Evolutionary conservation across 805 yeast genomes (phyloP), one percentile per base, ranked within the genome.

Genomic region (Tetrapisispora iriomotensis): DNA sequence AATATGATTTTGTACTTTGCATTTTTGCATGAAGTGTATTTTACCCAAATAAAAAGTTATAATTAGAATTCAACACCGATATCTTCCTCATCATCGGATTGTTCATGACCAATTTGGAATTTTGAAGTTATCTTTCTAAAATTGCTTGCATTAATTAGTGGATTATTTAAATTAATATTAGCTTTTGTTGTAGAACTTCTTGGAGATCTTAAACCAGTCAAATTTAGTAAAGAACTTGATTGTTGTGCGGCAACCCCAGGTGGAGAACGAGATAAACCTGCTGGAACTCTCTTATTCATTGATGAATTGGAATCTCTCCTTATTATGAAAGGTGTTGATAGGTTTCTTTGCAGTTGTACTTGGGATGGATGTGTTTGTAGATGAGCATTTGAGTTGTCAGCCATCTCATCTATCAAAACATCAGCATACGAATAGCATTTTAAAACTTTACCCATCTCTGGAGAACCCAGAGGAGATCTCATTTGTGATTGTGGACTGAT

Each of bases 391-490:
- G 35, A 10, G 25, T 24, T 30, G 14, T 39, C 41, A 2, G 27
- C 17, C 10, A 39, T n/a, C 55, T 81, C 90, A 48, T 74, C 77
- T 46, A 67, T 74, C 45, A 82, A 70, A 72, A 84, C 72, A 50
- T 84, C 95, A 4, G 92, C 94, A 58, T 81, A 84, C 2, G 87
- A 79, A 53, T 75, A 79, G 54, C 82, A 82, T 30, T 67, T 34
- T n/a, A 38, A 27, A 12, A 22, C 35, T 28, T 20, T 36, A 10
- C 36, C 22, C 14, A 23, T n/a, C 28, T 29, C 36, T 26, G 36
- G 34, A 2, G 38, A 30, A 4, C 31, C 23, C 6, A 28, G 12
- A 17, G 33, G 39, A 18, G 39, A 35, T 10, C 21, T 33, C 9
- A 33, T 17, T 7, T 33, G 22, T 17, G 15, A 23, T 22, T 12